These are phyloP conservation scores for Calamus simplicifolius DNA, from an alignment of 176 grass and related monocot genomes.

Conservation along the genomic window DNA sequence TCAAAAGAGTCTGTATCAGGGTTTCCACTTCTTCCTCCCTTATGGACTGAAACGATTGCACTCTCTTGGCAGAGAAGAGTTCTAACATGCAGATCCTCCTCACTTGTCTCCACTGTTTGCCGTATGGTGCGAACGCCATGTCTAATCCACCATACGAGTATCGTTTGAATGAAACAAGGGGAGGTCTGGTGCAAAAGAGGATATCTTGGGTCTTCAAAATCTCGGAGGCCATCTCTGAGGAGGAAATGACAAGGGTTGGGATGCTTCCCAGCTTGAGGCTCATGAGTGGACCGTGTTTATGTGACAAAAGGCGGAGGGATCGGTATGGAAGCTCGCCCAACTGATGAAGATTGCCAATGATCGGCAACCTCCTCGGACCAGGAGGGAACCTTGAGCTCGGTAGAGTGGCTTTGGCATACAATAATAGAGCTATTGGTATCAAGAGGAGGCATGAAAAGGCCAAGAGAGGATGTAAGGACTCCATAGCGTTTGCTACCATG, in stretches of 20 bases:
- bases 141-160: neutral
- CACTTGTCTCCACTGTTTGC: neutral
- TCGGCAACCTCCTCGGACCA: no score
- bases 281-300: conserved; percentile 1
- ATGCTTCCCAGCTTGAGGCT: neutral
- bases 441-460: no score
- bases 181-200: neutral
- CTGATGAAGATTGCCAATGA: conserved; percentile 2
- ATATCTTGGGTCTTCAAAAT: conserved; percentile 6
- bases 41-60: no score
- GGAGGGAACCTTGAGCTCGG: no score
- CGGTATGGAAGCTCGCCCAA: neutral
- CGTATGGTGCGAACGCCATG: neutral
- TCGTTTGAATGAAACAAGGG: no score
- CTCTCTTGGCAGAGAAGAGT: conserved; percentile 3
- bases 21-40: no score
- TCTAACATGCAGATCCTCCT: neutral
- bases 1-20: no score
- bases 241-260: neutral
- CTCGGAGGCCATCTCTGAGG: neutral
- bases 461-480: no score
- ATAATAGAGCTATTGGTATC: no score
- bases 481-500: no score
- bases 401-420: no score
- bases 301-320: neutral